phyloP scores from a whole-genome alignment of 805 yeast species.

The Candida krabiensis region DNA sequence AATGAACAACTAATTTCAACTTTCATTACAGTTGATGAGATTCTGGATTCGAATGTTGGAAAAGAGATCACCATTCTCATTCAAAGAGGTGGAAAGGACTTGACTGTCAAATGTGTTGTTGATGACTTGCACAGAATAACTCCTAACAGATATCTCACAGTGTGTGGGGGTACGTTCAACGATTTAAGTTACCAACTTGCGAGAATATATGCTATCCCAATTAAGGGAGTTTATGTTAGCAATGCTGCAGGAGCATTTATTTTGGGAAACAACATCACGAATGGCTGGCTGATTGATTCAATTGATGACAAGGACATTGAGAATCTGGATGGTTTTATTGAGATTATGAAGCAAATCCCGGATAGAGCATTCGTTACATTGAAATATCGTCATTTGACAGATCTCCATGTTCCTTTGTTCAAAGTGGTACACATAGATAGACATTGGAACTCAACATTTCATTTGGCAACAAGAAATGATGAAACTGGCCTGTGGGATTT shows the following conservation, averaged over 20 bases:
- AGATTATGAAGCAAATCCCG: constrained; percentile 75
- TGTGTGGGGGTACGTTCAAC: constrained; percentile 85
- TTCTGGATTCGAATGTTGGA: constrained; percentile 72
- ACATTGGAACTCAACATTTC: constrained; percentile 77
- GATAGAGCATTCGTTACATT: constrained; percentile 72
- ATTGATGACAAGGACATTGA: constrained; percentile 74
- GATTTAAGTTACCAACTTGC: constrained; percentile 88
- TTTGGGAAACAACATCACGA: constrained; percentile 53
- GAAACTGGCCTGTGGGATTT: constrained; percentile 58
- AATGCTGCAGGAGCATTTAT: constrained; percentile 78
- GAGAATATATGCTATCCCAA: constrained; percentile 78
- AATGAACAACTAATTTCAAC: constrained; percentile 64
- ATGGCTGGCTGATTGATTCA: constrained; percentile 81
- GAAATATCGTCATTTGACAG: constrained; percentile 74
- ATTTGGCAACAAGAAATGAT: constrained; percentile 63
- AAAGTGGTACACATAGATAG: constrained; percentile 74
- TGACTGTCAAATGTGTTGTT: constrained; percentile 51
- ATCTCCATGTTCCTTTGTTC: constrained; percentile 70
- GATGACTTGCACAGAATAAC: constrained; percentile 81
- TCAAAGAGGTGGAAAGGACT: constrained; percentile 72
- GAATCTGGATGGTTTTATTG: constrained; percentile 72
- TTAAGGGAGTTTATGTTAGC: constrained; percentile 77
- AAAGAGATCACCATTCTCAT: constrained; percentile 53
- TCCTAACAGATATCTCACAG: constrained; percentile 77
- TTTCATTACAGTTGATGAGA: constrained; percentile 80